Base-by-base conservation (phyloP, 2,329 filamentous ascomycete species). In the Penicillium sp. region DNA sequence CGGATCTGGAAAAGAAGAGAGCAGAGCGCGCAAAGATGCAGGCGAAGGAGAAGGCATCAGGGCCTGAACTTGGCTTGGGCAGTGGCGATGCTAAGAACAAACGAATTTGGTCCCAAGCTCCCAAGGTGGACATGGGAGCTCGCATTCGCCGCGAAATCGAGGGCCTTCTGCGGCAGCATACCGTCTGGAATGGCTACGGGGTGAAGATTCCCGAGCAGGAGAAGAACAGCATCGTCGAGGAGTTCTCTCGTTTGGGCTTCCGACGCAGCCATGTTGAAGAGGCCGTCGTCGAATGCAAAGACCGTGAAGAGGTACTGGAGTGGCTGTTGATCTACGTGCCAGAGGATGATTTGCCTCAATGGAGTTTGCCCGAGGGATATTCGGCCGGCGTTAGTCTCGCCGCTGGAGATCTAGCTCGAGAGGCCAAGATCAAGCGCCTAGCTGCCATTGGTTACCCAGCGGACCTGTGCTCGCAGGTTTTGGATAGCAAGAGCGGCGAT, bases 251-350 rank as follows among this genome's bases (percentile, higher is more conserved):
- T n/a, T 84, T 96, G 55, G 93, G 92, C 0, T 99, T 99, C 76
- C 88, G 94, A n/a, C 85, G 84, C 70, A 96, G 90, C 71, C 95
- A 99, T 73, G 87, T 93, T 44, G 88, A 96, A 73, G 95, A 99
- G 79, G 94, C 95, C 9, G 87, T 91, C 0, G 88, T 88, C 49
- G 88, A 93, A 71, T 97, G 93, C 80, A 96, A 94, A 76, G 93
- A 97, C 74, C 86, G 90, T 33, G 93, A 97, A 75, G 95, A 99
- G 78, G 89, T 92, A 17, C 84, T 99, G 2, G 94, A 98, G 76
- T 99, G 95, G 95, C 84, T 99, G 17, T 85, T 99, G 53, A 93
- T 98, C 56, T 94, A 99, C 77, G 93, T 99, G 2, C 95, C 95
- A 1, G 95, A 99, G 74, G 95, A 99, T 74, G 95, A 98, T 72